Conservation (phyloP, 2,329 filamentous ascomycete species). For the Aspergillus thermomutatus region DNA sequence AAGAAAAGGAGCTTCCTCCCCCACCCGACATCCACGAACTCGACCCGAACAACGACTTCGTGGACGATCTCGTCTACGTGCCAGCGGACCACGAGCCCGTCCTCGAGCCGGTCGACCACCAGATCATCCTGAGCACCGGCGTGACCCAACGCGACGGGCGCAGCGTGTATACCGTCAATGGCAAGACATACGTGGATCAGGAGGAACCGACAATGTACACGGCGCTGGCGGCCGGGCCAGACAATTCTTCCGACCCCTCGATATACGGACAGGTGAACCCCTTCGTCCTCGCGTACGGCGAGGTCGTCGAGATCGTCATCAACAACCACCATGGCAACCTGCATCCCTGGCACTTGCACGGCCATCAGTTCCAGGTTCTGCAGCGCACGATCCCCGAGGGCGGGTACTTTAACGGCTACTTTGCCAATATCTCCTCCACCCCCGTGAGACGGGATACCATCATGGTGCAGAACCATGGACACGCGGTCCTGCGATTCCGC, state of each 20-base stretch:
- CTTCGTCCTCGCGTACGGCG: conserved; percentile 63
- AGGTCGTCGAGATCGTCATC: conserved; percentile 40
- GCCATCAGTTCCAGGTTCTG: conserved; percentile 50
- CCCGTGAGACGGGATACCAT: conserved; percentile 33
- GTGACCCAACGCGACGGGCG: conserved; percentile 70
- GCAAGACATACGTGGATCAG: conserved; percentile 69
- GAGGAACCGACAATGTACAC: conserved; percentile 81
- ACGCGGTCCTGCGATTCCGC: conserved; percentile 32
- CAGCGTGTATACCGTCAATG: conserved; percentile 63
- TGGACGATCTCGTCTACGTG: conserved; percentile 58
- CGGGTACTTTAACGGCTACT: conserved; percentile 25
- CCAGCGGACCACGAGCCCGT: conserved; percentile 22
- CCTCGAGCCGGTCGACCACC: conserved; percentile 27
- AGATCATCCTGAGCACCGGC: conserved; percentile 41
- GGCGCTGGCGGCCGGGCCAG: conserved; percentile 57
- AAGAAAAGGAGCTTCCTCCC: conserved; percentile 42
- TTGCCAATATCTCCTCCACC: conserved; percentile 21
- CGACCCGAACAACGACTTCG: conserved; percentile 48
- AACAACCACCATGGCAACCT: conserved; percentile 34
- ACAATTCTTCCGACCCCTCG: conserved; percentile 52
- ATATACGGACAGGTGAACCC: conserved; percentile 68
- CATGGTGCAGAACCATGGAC: conserved; percentile 31
- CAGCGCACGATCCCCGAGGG: conserved; percentile 24
- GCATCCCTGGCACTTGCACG: conserved; percentile 52
- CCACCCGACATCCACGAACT: conserved; percentile 59